Evolutionary conservation across 805 yeast genomes (phyloP).

Genomic region (Candida dajiaensis): DNA sequence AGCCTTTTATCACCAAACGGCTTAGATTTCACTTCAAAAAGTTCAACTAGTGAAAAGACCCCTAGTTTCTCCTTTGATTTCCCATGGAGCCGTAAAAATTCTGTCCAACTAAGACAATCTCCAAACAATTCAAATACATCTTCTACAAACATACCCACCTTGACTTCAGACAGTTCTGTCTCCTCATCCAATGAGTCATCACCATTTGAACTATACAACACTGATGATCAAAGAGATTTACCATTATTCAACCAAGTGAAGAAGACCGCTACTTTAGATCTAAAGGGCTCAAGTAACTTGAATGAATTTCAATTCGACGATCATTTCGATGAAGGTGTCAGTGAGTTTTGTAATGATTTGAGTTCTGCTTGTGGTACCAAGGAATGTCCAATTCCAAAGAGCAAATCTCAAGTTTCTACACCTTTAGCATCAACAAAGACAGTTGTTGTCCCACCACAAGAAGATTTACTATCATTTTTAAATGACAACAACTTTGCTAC

Average conservation of each 20-base stretch:
- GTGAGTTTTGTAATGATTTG: conserved; percentile 70
- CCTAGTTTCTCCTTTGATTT: conserved; percentile 43
- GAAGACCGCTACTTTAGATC: conserved; percentile 1
- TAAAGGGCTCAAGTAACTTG: not conserved
- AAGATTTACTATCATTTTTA: conserved; percentile 43
- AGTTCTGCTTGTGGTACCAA: conserved; percentile 80
- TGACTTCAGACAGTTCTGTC: conserved; percentile 24
- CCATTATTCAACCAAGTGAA: conserved; percentile 16
- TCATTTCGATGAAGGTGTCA: conserved; percentile 62
- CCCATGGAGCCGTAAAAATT: conserved; percentile 39
- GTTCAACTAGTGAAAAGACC: conserved; percentile 4
- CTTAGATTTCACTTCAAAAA: conserved; percentile 8
- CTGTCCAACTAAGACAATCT: conserved; percentile 5
- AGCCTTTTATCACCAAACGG: conserved; percentile 15
- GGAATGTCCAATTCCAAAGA: conserved; percentile 57
- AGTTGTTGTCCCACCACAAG: not conserved
- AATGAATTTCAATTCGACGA: conserved; percentile 31
- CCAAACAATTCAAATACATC: conserved; percentile 7
- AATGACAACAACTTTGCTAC: conserved; percentile 29
- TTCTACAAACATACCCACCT: conserved; percentile 15
- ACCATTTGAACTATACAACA: conserved; percentile 25
- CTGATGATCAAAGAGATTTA: conserved; percentile 17
- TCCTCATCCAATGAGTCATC: conserved; percentile 22
- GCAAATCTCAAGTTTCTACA: conserved; percentile 10
- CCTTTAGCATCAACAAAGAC: conserved; percentile 1